Conservation (phyloP, 2,329 filamentous ascomycete species). For the Claviceps purpurea region DNA sequence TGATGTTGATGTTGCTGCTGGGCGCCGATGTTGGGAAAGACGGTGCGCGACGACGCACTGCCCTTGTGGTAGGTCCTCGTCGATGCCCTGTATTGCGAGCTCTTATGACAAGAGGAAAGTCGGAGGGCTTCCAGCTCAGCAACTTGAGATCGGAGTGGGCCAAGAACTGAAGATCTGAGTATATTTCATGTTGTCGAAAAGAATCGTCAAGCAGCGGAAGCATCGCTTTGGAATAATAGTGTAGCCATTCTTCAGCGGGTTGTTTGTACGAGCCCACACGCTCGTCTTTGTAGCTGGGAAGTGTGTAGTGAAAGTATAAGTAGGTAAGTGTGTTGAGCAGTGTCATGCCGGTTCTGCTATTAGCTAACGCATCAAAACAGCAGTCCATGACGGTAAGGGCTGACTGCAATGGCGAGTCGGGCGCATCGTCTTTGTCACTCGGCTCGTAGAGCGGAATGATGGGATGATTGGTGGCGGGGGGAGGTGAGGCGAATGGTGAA, state of each 20-base stretch:
- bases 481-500: not conserved
- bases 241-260: conserved; percentile 26
- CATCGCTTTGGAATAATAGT: conserved; percentile 31
- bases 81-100: conserved; percentile 10
- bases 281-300: conserved; percentile 16
- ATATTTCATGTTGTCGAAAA: conserved; percentile 20
- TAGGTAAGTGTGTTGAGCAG: conserved; percentile 12
- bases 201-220: conserved; percentile 20
- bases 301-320: conserved; percentile 20
- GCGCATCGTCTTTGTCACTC: not conserved
- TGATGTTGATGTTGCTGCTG: not conserved
- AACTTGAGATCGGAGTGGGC: conserved; percentile 15
- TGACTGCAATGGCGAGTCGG: conserved; percentile 13
- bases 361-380: conserved; percentile 7
- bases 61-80: not conserved
- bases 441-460: conserved; percentile 1
- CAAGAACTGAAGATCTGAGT: conserved; percentile 20
- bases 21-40: not conserved
- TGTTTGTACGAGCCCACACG: conserved; percentile 25
- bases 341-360: conserved; percentile 13
- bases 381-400: conserved; percentile 15
- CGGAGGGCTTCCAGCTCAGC: conserved; percentile 14
- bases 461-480: not conserved
- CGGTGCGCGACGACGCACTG: not conserved
- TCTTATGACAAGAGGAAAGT: conserved; percentile 17